phyloP scores from a whole-genome alignment of 768 basidiomycete genomes.

The Ephemerocybe angulata region DNA sequence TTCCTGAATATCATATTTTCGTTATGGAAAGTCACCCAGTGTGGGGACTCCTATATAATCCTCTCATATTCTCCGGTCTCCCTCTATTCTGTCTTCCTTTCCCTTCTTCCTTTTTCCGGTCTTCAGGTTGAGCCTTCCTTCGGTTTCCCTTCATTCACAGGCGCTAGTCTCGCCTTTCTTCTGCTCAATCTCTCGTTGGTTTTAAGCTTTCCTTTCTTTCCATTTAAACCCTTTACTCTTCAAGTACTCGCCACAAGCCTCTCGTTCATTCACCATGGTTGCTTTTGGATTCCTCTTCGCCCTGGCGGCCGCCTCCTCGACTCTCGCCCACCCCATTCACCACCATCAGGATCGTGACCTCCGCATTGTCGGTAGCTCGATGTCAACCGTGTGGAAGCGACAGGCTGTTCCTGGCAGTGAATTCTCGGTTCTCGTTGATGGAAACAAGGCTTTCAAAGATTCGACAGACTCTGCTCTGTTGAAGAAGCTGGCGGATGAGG shows the following conservation, averaged over 20 bases:
- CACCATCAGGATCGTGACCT: slow-evolving; percentile 12
- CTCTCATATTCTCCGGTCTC: neutral
- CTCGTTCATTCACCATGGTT: slow-evolving; percentile 12
- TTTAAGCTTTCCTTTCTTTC: slow-evolving; percentile 3
- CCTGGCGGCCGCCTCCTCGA: slow-evolving; percentile 14
- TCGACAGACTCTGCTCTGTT: slow-evolving; percentile 25
- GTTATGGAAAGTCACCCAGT: neutral
- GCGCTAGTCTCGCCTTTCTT: slow-evolving; percentile 21
- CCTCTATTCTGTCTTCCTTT: neutral
- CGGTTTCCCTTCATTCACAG: slow-evolving; percentile 10
- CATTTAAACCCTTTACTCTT: neutral
- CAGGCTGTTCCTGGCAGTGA: slow-evolving; percentile 13
- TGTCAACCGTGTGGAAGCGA: slow-evolving; percentile 11
- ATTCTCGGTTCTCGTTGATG: slow-evolving; percentile 25
- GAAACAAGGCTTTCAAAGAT: slow-evolving; percentile 32
- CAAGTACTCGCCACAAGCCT: neutral
- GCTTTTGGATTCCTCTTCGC: slow-evolving; percentile 13
- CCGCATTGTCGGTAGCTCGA: slow-evolving; percentile 16
- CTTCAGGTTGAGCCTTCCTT: slow-evolving; percentile 8
- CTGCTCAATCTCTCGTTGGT: slow-evolving; percentile 7
- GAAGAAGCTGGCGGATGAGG: slow-evolving; percentile 27
- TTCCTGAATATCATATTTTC: too few relatives aligned
- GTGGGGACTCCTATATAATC: neutral
- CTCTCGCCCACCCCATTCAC: slow-evolving; percentile 18
- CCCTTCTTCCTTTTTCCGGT: slow-evolving; percentile 4